Conservation (phyloP, 768 basidiomycete species). For the Tephrocybe sp. region DNA sequence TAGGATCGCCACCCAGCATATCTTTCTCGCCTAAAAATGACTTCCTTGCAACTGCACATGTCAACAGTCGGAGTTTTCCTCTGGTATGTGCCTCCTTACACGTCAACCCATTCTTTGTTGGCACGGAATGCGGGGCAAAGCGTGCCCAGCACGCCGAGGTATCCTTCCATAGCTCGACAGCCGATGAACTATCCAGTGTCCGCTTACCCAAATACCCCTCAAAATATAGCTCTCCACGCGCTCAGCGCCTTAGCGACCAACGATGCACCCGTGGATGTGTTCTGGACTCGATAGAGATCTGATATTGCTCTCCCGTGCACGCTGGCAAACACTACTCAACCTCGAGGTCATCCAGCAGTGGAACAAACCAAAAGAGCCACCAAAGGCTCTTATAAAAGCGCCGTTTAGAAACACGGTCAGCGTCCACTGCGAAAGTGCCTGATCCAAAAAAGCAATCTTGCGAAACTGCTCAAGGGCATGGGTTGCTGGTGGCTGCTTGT, state of each 20-base stretch:
- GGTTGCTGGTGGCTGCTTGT: too few relatives aligned
- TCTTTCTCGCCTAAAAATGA: constrained; percentile 95
- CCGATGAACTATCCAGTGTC: constrained; percentile 70
- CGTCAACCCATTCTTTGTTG: too few relatives aligned
- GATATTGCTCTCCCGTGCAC: constrained; percentile 85
- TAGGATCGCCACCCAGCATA: constrained; percentile 85
- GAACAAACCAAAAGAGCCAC: constrained; percentile 95
- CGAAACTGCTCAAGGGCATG: too few relatives aligned
- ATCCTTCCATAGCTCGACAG: constrained; percentile 74
- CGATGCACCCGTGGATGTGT: constrained; percentile 63
- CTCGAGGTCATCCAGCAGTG: constrained; percentile 96
- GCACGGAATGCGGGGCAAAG: constrained; percentile 69
- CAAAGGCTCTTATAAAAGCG: constrained; percentile 92
- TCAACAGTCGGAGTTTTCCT: constrained; percentile 94
- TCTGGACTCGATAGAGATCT: constrained; percentile 86
- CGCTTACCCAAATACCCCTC: constrained; percentile 22
- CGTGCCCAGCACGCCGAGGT: constrained; percentile 91
- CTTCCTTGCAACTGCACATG: constrained; percentile 93
- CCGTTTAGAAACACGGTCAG: too few relatives aligned
- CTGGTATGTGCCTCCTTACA: constrained; percentile 57
- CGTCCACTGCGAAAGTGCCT: too few relatives aligned
- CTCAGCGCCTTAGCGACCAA: constrained; percentile 63
- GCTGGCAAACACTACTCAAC: constrained; percentile 96
- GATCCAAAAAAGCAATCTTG: too few relatives aligned
- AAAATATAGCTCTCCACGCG: constrained; percentile 72